Evolutionary conservation across 1,139 yeast genomes (phyloP).

Genomic region (Suhomyces bokatorum): DNA sequence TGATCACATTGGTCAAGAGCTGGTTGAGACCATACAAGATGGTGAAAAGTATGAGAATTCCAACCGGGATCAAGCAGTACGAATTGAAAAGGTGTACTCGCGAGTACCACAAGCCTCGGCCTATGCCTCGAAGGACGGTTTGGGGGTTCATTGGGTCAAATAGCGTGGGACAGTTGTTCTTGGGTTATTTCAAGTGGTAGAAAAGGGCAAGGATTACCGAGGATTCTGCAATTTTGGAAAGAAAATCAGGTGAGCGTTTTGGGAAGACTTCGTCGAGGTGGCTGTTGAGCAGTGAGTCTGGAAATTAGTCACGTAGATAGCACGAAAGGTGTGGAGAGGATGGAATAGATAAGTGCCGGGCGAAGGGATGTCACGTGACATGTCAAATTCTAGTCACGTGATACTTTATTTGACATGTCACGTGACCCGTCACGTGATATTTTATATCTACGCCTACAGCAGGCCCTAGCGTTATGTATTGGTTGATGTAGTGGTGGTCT

Average conservation of each 20-base stretch:
- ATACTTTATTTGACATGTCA: not conserved
- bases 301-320: not conserved
- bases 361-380: not conserved
- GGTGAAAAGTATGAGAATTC: slow-evolving; percentile 33
- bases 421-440: not conserved
- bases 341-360: not conserved
- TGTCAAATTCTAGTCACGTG: not conserved
- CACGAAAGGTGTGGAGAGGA: not conserved
- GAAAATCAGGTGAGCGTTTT: not conserved
- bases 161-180: not conserved
- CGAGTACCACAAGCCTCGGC: slow-evolving; percentile 32
- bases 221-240: not conserved
- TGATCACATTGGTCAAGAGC: slow-evolving; percentile 47
- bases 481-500: not conserved
- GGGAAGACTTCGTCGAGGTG: not conserved
- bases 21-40: slow-evolving; percentile 66
- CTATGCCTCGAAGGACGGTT: slow-evolving; percentile 17
- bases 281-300: not conserved
- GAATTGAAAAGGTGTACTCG: slow-evolving; percentile 32
- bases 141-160: not conserved
- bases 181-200: too few species aligned
- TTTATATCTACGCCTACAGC: not conserved
- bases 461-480: not conserved
- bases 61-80: slow-evolving; percentile 39
- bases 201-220: too few species aligned